A percentile compares a stretch with the other conserved stretches of the same genome.
Conservation (phyloP, 148 eudicot genomes). For the Cornus kousa region DNA sequence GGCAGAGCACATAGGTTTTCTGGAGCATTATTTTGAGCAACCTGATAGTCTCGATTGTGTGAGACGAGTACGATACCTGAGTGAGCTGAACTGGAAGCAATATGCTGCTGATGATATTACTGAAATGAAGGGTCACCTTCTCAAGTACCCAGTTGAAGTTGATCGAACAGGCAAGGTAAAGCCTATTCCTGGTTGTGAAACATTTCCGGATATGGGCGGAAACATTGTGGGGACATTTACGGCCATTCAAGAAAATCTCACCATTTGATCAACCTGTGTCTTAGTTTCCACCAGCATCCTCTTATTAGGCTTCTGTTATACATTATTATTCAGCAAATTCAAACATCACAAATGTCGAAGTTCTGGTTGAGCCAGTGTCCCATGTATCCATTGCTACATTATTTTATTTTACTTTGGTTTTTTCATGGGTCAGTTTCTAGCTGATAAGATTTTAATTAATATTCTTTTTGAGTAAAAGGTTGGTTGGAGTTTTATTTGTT, state of each 20-base stretch:
- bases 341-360: too few relatives aligned
- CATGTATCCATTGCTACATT: too few relatives aligned
- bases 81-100: conserved; percentile 67
- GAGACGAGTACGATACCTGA: conserved; percentile 48
- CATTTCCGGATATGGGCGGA: conserved; percentile 85
- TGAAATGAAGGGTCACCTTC: conserved; percentile 74
- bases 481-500: too few relatives aligned
- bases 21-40: conserved; percentile 48
- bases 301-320: background rate
- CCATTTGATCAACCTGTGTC: conserved; percentile 37
- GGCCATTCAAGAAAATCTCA: conserved; percentile 70
- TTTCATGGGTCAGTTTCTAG: background rate
- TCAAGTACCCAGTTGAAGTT: conserved; percentile 81
- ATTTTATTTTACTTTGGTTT: too few relatives aligned
- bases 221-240: conserved; percentile 62
- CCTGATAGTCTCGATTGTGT: conserved; percentile 79
- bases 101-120: conserved; percentile 60
- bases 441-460: background rate
- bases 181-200: conserved; percentile 74
- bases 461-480: background rate
- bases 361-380: too few relatives aligned
- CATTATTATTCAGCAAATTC: background rate
- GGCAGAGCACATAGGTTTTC: conserved; percentile 76
- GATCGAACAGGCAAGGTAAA: conserved; percentile 63
- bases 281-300: background rate